phyloP scores from a whole-genome alignment of 169 alveolate species.

The Cardiosporidium cionae region DNA sequence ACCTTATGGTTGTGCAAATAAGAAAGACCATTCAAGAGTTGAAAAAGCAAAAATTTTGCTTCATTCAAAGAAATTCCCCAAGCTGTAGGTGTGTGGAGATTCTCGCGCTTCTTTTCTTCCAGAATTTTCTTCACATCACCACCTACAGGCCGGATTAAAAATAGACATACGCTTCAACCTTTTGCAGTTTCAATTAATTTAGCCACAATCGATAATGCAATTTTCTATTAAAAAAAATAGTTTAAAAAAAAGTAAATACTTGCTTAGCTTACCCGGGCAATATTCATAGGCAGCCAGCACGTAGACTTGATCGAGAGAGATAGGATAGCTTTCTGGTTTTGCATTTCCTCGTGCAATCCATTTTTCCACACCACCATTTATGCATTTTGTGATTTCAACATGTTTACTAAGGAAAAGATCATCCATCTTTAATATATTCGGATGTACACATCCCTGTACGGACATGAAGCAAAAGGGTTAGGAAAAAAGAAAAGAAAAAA shows the following conservation, averaged over 20 bases:
- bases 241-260: too few species aligned
- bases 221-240: too few species aligned
- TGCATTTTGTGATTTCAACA: background rate
- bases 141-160: slow-evolving; percentile 38
- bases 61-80: slow-evolving; percentile 56
- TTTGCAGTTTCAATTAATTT: too few species aligned
- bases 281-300: background rate
- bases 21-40: slow-evolving; percentile 89
- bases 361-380: background rate
- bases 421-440: background rate
- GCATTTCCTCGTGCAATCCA: background rate
- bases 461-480: too few species aligned
- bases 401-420: background rate
- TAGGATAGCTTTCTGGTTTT: background rate
- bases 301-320: background rate
- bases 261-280: background rate
- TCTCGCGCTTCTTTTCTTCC: background rate
- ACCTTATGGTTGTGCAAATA: slow-evolving; percentile 86
- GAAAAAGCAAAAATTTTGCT: slow-evolving; percentile 79
- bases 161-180: too few species aligned
- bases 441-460: too few species aligned
- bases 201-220: too few species aligned
- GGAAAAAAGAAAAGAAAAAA: too few species aligned
- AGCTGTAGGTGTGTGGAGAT: slow-evolving; percentile 29
- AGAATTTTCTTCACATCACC: slow-evolving; percentile 15